phyloP scores from a whole-genome alignment of 1,284 basidiomycete species.

The Ustilago loliicola region DNA sequence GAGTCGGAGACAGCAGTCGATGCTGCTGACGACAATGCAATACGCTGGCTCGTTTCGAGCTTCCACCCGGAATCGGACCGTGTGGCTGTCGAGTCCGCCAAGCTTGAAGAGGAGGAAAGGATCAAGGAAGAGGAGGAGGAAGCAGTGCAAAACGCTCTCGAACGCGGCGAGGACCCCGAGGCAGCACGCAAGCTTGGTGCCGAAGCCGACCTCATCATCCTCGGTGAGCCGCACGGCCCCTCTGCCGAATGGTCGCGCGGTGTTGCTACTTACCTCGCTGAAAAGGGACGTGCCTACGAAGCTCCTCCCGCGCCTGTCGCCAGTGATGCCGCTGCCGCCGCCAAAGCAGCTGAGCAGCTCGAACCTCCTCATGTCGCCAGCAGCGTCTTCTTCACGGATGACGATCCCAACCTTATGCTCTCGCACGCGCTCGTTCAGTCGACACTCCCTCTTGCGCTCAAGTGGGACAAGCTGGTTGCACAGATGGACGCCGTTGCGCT shows the following conservation, averaged over 20 bases:
- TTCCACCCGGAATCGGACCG: conserved; percentile 49
- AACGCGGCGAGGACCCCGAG: conserved; percentile 65
- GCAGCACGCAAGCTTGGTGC: conserved; percentile 62
- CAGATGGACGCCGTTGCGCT: conserved; percentile 58
- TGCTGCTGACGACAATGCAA: conserved; percentile 14
- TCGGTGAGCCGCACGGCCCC: conserved; percentile 67
- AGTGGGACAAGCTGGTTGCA: conserved; percentile 60
- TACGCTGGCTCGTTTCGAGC: conserved; percentile 45
- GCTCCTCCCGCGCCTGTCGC: conserved; percentile 48
- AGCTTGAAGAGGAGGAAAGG: conserved; percentile 53
- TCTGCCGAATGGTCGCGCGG: conserved; percentile 63
- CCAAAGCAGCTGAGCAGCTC: conserved; percentile 12
- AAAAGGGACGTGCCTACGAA: conserved; percentile 62
- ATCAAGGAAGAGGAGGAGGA: conserved; percentile 59
- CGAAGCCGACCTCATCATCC: conserved; percentile 68
- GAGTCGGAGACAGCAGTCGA: conserved; percentile 14
- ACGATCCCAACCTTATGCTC: conserved; percentile 65
- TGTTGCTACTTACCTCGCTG: conserved; percentile 65
- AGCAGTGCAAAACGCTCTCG: conserved; percentile 62
- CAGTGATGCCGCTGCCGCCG: conserved; percentile 13
- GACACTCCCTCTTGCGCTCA: conserved; percentile 56
- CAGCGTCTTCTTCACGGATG: conserved; percentile 51
- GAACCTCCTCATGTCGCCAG: conserved; percentile 29
- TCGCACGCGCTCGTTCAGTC: conserved; percentile 67
- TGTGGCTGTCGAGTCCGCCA: conserved; percentile 50